Evolutionary conservation across 805 yeast species (phyloP), one percentile per base, ranked within the genome.

Genomic region (Clavispora phyllophila): DNA sequence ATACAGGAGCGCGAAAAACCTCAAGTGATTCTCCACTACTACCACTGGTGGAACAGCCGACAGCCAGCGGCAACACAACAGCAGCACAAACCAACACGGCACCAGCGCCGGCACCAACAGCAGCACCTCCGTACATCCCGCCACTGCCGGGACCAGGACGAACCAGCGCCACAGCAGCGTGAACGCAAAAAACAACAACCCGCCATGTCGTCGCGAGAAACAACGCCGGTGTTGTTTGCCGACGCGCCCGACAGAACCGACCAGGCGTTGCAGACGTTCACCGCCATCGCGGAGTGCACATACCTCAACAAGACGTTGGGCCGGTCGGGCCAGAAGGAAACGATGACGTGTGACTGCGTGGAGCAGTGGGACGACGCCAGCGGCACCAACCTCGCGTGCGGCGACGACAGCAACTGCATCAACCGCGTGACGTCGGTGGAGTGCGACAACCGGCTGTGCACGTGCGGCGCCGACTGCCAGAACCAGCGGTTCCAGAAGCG

Each of bases 391-490:
- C 37, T 56, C 12, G 95, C 97, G 1, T 91, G 99, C 73, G 87
- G 81, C 26, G 87, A 84, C 24, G 81, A 82, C 49, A 83, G 93
- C 13, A 89, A 84, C 60, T 91, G 99, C 75, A 89, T 93, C 55
- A 91, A 91, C 63, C 68, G 98, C 40, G 76, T 89, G 40, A 93
- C 98, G 0, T 84, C 89, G 31, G 89, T 91, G 38, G 99, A 91
- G 63, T 91, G 99, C 75, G 76, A 81, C 2, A 78, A 83, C 56
- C 84, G 73, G 15, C 70, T 73, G 38, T 78, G 87, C 56, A 47
- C 53, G 18, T 91, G 98, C 63, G 96, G 96, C 25, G 69, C 72
- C 23, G 70, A 76, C 54, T 91, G 99, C 66, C 81, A 75, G 49
- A 91, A 91, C 61, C 96, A 89, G 61, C 66, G 98, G 44, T 91